Evolutionary conservation across 805 yeast species (phyloP), one percentile per base, ranked within the genome.

Genomic region (Yamadazyma endophytica): DNA sequence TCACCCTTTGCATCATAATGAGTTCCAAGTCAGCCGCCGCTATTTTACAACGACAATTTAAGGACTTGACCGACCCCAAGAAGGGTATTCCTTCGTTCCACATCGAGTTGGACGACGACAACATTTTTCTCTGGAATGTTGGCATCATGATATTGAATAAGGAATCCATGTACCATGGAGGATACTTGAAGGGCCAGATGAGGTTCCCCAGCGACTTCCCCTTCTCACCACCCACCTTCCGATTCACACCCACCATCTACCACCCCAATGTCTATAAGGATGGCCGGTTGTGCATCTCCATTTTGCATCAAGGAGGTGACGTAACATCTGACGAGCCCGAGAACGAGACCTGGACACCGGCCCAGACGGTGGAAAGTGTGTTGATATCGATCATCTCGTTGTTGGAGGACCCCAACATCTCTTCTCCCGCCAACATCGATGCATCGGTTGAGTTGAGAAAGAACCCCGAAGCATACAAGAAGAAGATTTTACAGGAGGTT

Each of bases 231-330:
- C 98, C 97, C 25, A 77, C 82, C 21, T 90, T 88, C 64, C 70
- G 94, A 46, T 90, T 90, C 68, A 81, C 90, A 6, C 96, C 97
- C 9, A 82, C 95, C 25, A 85, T 90, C 45, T 89, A 79, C 62
- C 97, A 90, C 52, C 97, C 97, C 16, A 90, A 90, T 56, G 95
- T 90, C 33, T 90, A 90, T 61, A 75, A 86, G 39, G 96, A 89
- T 58, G 97, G 97, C 12, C 66, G 94, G 44, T 70, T 92, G 28
- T 90, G 97, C 68, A 88, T 89, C 39, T 86, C 96, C 31, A 90
- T 90, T 42, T 68, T 90, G 39, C 97, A 90, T 58, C 85, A 82
- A 44, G 83, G 90, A 12, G 97, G 96, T 15, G 95, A 88, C 53
- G 84, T 83, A 13, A 81, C 90, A 31, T 75, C 85, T 21, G 96